Base-by-base conservation (phyloP, 148 eudicot genomes). In the Pouteria glomerata region DNA sequence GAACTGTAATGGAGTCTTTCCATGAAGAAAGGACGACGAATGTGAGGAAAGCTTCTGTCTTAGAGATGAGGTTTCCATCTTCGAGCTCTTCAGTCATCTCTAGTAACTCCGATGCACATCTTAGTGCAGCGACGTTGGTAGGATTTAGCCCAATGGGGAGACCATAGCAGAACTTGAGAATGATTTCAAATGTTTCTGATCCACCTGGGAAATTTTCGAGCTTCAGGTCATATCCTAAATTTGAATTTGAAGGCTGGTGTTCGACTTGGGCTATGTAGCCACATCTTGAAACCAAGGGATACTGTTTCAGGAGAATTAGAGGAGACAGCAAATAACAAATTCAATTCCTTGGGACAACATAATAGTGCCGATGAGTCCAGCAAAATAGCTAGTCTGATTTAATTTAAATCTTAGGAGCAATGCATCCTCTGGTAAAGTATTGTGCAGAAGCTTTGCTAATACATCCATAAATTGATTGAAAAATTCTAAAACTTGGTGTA, bases 31-130 rank as follows among this genome's bases (percentile, higher is more conserved):
- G 77, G 68, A 81, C 91, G 19, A 87, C 78, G 47, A 80, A 87
- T 48, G 87, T 85, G 45, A 90, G 80, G 76, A 87, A 86, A 47
- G 90, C 84, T 78, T 90, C 92, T 11, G 88, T 68, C 67, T 84
- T 88, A 19, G 86, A 79, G 72, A 88, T 84, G 23, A 90, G 82
- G 69, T 87, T 84, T 34, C 90, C 90, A 14, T 90, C 92, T 71
- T 90, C 96, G 3, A 88, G 75, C 33, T 75, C 92, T 81, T 90
- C 90, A 18, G 84, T 86, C 96, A 85, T 90, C 68, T 90, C 90
- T 26, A 90, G 83, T 62, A 61, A 82, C 73, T 90, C 96, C 26
- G 92, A 77, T 71, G 86, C 90, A 55, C 96, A 90, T 73, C 92
- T 76, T 26, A 90, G 75, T 45, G 75, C 77, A 51, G 91, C 86